phyloP scores from a whole-genome alignment of 2,329 filamentous ascomycete genomes.

The Xenoacremonium recifei region DNA sequence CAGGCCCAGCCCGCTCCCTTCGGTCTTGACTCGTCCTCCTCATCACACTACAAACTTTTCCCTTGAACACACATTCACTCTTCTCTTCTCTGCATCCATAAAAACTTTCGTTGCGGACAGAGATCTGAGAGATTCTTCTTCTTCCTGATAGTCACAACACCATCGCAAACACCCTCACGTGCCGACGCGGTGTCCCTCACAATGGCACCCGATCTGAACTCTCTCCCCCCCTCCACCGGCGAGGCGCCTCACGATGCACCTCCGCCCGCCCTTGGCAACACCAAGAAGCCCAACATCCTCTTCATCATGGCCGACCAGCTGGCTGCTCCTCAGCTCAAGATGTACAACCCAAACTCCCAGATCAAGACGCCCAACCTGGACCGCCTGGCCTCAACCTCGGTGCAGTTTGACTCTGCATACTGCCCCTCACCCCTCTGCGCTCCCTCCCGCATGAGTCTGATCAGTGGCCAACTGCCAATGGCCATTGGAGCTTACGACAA shows the following conservation, averaged over 20 bases:
- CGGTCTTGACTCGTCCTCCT: too few relatives aligned
- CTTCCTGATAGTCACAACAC: background rate
- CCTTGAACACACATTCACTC: too few relatives aligned
- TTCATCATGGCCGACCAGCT: conserved; percentile 98
- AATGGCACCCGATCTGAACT: conserved; percentile 76
- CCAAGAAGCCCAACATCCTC: conserved; percentile 41
- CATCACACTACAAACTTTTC: too few relatives aligned
- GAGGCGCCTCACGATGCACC: conserved; percentile 16
- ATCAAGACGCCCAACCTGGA: conserved; percentile 94
- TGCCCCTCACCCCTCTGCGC: conserved; percentile 92
- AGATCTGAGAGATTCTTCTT: too few relatives aligned
- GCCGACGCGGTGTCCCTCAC: conserved; percentile 5
- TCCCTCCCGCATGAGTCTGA: conserved; percentile 91
- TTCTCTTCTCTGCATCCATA: too few relatives aligned
- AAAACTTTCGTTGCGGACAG: too few relatives aligned
- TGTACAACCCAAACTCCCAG: conserved; percentile 84
- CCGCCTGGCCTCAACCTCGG: conserved; percentile 73
- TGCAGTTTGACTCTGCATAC: conserved; percentile 92
- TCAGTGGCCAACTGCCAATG: conserved; percentile 86
- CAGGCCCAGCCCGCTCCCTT: too few relatives aligned
- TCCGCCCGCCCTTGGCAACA: conserved; percentile 16
- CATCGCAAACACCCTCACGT: conserved; percentile 1
- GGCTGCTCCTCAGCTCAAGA: conserved; percentile 84
- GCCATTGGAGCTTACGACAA: conserved; percentile 94
- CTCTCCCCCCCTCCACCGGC: conserved; percentile 57